Base-by-base conservation (phyloP, 805 yeast species). In the Saccharomyces paradoxus region DNA sequence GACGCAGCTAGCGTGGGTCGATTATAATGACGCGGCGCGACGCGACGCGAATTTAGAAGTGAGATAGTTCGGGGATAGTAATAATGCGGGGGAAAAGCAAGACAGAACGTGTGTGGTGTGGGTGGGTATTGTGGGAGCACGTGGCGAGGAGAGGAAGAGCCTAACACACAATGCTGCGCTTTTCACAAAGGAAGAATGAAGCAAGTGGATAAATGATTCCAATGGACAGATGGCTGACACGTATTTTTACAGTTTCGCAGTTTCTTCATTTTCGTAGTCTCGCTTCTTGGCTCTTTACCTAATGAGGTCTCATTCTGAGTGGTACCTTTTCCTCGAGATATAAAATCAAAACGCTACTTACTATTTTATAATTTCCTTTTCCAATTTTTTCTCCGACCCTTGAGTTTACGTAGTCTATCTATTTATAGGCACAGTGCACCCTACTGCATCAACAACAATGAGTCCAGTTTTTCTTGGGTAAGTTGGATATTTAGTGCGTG, bases 401-500 rank as follows among this genome's bases (percentile, higher is more conserved):
- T 17, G 22, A 9, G 17, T 37, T 21, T 37, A 37, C 22, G 17
- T 17, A 37, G 22, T 37, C 7, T 37, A 37, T 17, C n/a, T 37
- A 37, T 17, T 37, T 37, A 37, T 9, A 37, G 44, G 44, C 4
- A 7, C 22, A 24, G 10, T 8, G 8, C 24, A 8, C 22, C 12
- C 44, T 37, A 37, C 31, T 55, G 51, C 58, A 66, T 58, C 28
- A 44, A 46, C 21, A 68, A 55, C 14, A 64, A 56, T 3, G 66
- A 57, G 54, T 71, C 72, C 50, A 71, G 55, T 41, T 68, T 70
- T 31, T 72, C 76, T 52, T 70, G 73, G 1, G 77, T 70, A 14
- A 64, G 52, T 14, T 65, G 66, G 1, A 70, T 71, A 50, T 69
- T 71, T 46, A 72, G 48, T 7, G 66, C 59, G 51, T 71, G 73